Percentiles rank a stretch among this genome's conserved stretches.
Conservation (phyloP, 139 green algal genomes). For the Picochlorum sp. region DNA sequence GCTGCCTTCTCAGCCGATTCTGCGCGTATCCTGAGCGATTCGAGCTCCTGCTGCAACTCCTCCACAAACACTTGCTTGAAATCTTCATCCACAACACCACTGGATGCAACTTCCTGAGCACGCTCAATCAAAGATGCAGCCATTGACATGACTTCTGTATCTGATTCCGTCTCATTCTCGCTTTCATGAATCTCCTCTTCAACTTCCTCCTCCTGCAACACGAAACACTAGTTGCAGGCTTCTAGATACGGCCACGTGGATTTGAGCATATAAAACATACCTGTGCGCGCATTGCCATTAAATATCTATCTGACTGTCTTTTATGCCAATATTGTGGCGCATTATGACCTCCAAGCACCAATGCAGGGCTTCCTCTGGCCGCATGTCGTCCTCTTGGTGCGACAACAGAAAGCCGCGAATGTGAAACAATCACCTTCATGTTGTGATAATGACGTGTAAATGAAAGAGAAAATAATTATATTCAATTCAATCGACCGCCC, state of each 20-base stretch:
- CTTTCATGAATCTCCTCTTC: constrained; percentile 3
- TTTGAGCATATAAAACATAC: too few relatives aligned
- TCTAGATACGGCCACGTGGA: too few relatives aligned
- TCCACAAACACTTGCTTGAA: constrained; percentile 21
- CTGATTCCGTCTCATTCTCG: constrained; percentile 3
- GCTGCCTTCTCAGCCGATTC: constrained; percentile 9
- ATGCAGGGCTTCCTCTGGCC: too few relatives aligned
- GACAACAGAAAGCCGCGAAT: too few relatives aligned
- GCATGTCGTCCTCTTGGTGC: too few relatives aligned
- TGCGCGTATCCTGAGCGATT: constrained; percentile 13
- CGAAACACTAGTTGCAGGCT: neutral
- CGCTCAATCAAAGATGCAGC: constrained; percentile 25
- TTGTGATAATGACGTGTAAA: constrained; percentile 7
- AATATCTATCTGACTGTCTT: neutral
- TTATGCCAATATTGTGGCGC: neutral
- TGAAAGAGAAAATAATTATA: too few relatives aligned
- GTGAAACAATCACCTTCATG: neutral
- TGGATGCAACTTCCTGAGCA: constrained; percentile 19
- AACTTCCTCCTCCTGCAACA: neutral
- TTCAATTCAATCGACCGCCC: too few relatives aligned
- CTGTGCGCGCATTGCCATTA: too few relatives aligned
- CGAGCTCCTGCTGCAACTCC: constrained; percentile 28
- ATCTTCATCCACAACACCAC: constrained; percentile 13
- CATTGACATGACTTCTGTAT: constrained; percentile 20
- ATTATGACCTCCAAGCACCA: neutral